Percentiles rank a stretch among this genome's conserved stretches.
Conservation (phyloP, 768 basidiomycete species). For the Grammothele lineata region DNA sequence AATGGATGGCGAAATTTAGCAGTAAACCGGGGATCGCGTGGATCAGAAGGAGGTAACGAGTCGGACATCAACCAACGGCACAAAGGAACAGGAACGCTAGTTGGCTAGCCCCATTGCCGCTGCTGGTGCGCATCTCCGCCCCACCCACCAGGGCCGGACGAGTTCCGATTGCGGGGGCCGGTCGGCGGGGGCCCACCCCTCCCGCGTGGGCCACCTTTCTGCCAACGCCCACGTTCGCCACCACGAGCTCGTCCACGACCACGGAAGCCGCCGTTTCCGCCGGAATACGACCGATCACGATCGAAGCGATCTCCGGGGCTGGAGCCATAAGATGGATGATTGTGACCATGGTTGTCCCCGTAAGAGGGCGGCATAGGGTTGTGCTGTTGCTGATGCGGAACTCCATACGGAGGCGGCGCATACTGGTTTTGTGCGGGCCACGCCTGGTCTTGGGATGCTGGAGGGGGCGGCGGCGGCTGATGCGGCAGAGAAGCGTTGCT, state of each 20-base stretch:
- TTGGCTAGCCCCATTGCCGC: neutral
- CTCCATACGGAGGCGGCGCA: neutral
- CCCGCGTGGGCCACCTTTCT: conserved; percentile 34
- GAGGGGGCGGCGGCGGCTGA: no score
- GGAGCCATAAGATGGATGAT: no score
- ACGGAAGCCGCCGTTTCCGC: conserved; percentile 15
- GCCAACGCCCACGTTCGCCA: conserved; percentile 42
- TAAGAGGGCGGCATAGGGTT: no score
- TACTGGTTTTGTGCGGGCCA: neutral
- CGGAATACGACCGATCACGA: conserved; percentile 24
- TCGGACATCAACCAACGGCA: no score
- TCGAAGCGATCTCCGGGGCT: no score
- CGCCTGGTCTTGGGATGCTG: neutral
- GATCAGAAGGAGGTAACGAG: no score
- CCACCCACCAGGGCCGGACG: neutral
- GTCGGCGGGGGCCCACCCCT: conserved; percentile 6
- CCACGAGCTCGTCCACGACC: conserved; percentile 31
- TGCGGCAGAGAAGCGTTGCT: no score
- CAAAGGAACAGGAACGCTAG: no score
- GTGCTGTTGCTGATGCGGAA: neutral
- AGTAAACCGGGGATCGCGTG: no score
- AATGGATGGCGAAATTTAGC: no score
- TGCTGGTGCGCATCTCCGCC: neutral
- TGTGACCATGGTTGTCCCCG: no score
- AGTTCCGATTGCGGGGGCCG: neutral